Conservation (phyloP, 225 moss, liverwort and hornwort species). For the Polytrichum commune region DNA sequence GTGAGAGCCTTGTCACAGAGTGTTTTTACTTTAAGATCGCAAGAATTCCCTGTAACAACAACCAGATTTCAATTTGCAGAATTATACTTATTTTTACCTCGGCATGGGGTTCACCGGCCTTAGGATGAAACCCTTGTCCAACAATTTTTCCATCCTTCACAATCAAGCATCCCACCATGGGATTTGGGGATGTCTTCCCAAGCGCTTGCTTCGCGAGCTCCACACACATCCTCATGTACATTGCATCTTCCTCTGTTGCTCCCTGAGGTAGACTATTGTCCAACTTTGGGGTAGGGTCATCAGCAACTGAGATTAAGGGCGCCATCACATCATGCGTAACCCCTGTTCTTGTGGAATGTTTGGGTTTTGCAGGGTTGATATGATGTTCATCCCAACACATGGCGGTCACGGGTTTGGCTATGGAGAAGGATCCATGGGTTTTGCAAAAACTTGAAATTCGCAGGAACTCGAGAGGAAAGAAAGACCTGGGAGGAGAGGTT, state of each 20-base stretch:
- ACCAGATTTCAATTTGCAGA: neutral
- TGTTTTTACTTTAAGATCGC: too few relatives aligned
- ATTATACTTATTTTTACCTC: constrained; percentile 48
- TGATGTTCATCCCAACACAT: too few relatives aligned
- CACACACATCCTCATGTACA: constrained; percentile 84
- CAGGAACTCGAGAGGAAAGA: too few relatives aligned
- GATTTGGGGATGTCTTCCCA: constrained; percentile 89
- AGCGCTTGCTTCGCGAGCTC: constrained; percentile 72
- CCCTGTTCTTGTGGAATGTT: too few relatives aligned
- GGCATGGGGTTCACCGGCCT: constrained; percentile 94
- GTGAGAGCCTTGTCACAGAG: too few relatives aligned
- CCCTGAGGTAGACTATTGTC: constrained; percentile 17
- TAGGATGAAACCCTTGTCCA: constrained; percentile 92
- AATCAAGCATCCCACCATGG: constrained; percentile 94
- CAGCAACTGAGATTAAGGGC: constrained; percentile 6
- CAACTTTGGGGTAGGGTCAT: constrained; percentile 3
- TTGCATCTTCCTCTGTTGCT: constrained; percentile 47
- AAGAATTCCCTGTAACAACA: neutral
- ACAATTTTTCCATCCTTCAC: constrained; percentile 79
- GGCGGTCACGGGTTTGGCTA: too few relatives aligned
- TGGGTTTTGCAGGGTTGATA: too few relatives aligned
- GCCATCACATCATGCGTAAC: constrained; percentile 3
- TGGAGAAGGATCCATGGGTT: too few relatives aligned
- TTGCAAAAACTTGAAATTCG: too few relatives aligned
- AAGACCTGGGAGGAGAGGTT: too few relatives aligned